Evolutionary conservation across 495 filamentous ascomycete genomes (phyloP), one percentile per base, ranked within the genome.

Genomic region (Trichoderma orchidacearum): DNA sequence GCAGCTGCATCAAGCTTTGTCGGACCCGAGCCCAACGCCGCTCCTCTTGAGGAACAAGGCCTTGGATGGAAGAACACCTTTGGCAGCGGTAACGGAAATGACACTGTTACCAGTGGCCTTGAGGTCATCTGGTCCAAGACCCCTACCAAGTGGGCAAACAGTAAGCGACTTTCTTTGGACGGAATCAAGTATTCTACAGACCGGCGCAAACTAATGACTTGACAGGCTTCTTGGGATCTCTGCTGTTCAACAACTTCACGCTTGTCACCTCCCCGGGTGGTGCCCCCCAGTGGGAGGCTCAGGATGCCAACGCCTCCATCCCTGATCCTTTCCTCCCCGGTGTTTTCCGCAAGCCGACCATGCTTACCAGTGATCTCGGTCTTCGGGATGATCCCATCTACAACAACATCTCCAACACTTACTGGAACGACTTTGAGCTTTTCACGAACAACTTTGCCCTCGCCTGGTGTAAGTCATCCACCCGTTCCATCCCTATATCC

Each of bases 171-270:
- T 5, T 45, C 23, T 28, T 27, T n/a, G n/a, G n/a, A n/a, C n/a
- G n/a, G n/a, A n/a, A n/a, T n/a, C n/a, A n/a, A n/a, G n/a, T n/a
- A n/a, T n/a, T n/a, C n/a, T n/a, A n/a, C n/a, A n/a, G n/a, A n/a
- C n/a, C n/a, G n/a, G n/a, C n/a, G n/a, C n/a, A n/a, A n/a, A n/a
- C n/a, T n/a, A n/a, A 6, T 18, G 6, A 0, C 11, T 1, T 8
- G 9, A 21, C 41, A 48, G 60, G 75, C 56, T 88, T 75, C 71
- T 72, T 88, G 54, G 78, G 85, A 61, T 87, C 86, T 66, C 76
- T 88, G 13, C 86, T 82, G 79, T 78, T 80, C 68, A 86, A 71
- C 64, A 84, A 88, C 21, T 88, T 84, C 84, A 84, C 86, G 70
- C 72, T 81, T 30, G 80, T 75, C 64, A 86, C 86, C 81, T 81